Base-by-base conservation (phyloP, 148 eudicot species). In the Polygonum aviculare region DNA sequence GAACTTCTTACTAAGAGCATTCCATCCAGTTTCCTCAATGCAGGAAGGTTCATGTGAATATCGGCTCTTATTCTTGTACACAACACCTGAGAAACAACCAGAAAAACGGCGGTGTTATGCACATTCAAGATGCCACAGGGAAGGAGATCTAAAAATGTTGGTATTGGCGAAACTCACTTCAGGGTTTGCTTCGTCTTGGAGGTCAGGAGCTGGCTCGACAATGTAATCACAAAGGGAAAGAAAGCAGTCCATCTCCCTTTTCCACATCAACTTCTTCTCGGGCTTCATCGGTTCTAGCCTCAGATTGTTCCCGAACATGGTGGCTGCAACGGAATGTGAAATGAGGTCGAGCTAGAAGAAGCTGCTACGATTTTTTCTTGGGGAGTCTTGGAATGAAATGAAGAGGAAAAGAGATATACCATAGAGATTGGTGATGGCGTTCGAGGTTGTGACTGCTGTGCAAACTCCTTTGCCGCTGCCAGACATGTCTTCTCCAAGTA, bases 401-500 rank as follows among this genome's bases (percentile, higher is more conserved):
- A 0, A 50, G 15, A 50, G n/a, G n/a, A 1, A 16, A 50, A 50
- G n/a, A 62, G 69, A 8, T 62, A 4, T 85, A 96, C 99, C 99
- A 76, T 96, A 96, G 70, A 96, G 98, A 72, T 96, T 96, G 77
- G 99, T 96, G 18, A 93, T 90, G 78, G 99, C 94, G 79, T 96
- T 96, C 3, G 98, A 96, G 78, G 93, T 85, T 21, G 98, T 74
- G 8, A 96, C 87, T 11, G 99, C 97, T 0, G 93, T 87, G 77
- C 89, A 86, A 33, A 93, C 99, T 5, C 99, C 99, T 86, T 91
- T 91, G 18, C 97, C 99, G 65, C 94, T 77, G 73, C 99, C 99
- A 54, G 99, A 96, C 99, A 96, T 96, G 83, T 96, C 99, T 83
- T 96, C 97, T 4, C 98, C 98, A 59, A 96, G 78, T 83, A 96